Base-by-base conservation (phyloP, 1,139 yeast genomes). In the Pichia sp. region DNA sequence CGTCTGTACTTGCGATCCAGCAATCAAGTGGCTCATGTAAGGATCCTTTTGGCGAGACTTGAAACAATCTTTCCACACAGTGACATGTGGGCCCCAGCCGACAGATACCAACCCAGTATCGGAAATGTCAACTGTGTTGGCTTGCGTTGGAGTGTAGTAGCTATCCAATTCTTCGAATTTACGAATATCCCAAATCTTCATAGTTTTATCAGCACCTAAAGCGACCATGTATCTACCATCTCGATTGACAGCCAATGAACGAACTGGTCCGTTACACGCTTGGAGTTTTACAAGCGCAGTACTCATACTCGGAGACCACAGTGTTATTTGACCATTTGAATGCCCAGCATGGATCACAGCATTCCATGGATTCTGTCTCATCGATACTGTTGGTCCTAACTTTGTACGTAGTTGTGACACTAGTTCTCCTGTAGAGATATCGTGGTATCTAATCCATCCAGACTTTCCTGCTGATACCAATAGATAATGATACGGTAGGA, bases 261-360 rank as follows among this genome's bases (percentile, higher is more conserved):
- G 79, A 13, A 95, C 84, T 0, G 98, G 96, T 1, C 98, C 98
- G 62, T 92, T 77, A 52, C 89, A 80, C 8, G 87, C 79, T 63
- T 89, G 87, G 47, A 95, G 71, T 66, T 90, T 90, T 7, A 82
- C 98, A 57, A 93, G 75, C 1, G 99, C 96, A 8, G 88, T 81
- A 3, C 90, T 76, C 85, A 89, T 85, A 53, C 84, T 82, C 5
- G 99, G 99, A 0, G 97, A 80, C 98, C 98, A 95, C 54, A 95
- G 72, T 0, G 97, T 80, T 0, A 95, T 96, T 8, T 92, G 85
- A 57, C 99, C 99, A 67, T 90, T 93, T 8, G 87, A 81, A 67
- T 92, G 97, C 34, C 99, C 99, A 57, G 92, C 77, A 71, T 93
- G 96, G 75, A 92, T 82, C 8, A 93, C 89, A 0, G 98, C 99